Percentiles rank a stretch among this genome's conserved stretches.
Evolutionary conservation across 2,329 filamentous ascomycete genomes (phyloP).

Genomic region (Fusarium tupiense): DNA sequence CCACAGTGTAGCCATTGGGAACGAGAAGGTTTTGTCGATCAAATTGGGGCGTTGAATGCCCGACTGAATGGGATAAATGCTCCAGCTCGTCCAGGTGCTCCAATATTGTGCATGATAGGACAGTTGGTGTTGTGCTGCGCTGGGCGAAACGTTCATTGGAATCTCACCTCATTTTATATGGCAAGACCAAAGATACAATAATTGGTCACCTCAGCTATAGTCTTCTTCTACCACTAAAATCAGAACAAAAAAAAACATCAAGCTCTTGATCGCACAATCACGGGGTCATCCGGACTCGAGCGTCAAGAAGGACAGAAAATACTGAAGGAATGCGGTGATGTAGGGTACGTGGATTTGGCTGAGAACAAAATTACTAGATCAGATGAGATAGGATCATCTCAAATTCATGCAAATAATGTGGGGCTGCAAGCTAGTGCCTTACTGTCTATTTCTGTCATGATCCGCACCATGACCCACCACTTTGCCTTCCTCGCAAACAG

Average conservation of each 20-base stretch:
- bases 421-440: fast-evolving
- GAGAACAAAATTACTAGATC: neutral
- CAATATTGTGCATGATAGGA: too few relatives aligned
- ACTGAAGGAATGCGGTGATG: fast-evolving
- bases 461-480: fast-evolving
- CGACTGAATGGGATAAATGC: neutral
- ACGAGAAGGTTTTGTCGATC: neutral
- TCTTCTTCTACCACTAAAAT: neutral
- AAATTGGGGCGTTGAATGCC: neutral
- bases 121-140: neutral
- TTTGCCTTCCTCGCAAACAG: neutral
- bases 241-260: fast-evolving
- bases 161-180: fast-evolving
- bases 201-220: fast-evolving
- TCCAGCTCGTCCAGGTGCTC: neutral
- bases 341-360: neutral
- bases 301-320: neutral
- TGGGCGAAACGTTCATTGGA: fast-evolving
- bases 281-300: neutral
- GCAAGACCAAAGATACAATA: fast-evolving
- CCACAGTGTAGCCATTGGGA: neutral
- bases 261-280: fast-evolving
- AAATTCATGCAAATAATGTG: fast-evolving
- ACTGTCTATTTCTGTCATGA: fast-evolving
- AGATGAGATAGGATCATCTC: neutral